Evolutionary conservation across 371 early-diverging fungal species (phyloP), one percentile per base, ranked within the genome.

Genomic region (Syncephalastrum contaminatum): DNA sequence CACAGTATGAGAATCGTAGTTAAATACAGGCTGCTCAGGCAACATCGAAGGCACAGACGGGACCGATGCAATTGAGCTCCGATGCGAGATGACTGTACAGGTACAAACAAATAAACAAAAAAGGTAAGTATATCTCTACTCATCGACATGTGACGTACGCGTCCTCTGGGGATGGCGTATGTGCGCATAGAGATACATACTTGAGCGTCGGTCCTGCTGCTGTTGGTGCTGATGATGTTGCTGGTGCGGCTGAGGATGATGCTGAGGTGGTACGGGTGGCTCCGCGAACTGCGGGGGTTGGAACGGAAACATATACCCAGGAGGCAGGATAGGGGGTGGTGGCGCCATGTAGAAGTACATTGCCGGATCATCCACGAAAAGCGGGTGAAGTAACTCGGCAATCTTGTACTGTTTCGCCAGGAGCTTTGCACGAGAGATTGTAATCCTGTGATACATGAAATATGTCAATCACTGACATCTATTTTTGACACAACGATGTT

Each of bases 401-500:
- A 88, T 85, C 42, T 84, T 81, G 63, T 82, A 83, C 36, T 81
- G 83, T 36, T 78, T 69, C 6, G 87, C 86, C 51, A 85, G 64
- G 53, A 75, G 77, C 15, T 70, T 70, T n/a, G 87, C 87, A 60
- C 87, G 80, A 13, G 80, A 78, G 59, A 87, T 77, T n/a, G 84
- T 82, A 52, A 87, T 87, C 78, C 77, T 77, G n/a, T 48, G 36
- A 40, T 14, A 43, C 25, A 20, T 5, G 16, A 15, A 53, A 25
- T 22, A 25, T 20, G 18, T 47, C 15, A 47, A 47, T n/a, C 13
- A 36, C 45, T 36, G 40, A 16, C 24, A 55, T 46, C n/a, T n/a
- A 42, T 27, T 39, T 20, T 39, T 39, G 19, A 22, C 36, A 30
- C 36, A 25, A 7, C 25, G 25, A 3, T 25, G 25, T 25, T 5